Conservation (phyloP, 2,329 filamentous ascomycete species). For the Colletotrichum sp. region DNA sequence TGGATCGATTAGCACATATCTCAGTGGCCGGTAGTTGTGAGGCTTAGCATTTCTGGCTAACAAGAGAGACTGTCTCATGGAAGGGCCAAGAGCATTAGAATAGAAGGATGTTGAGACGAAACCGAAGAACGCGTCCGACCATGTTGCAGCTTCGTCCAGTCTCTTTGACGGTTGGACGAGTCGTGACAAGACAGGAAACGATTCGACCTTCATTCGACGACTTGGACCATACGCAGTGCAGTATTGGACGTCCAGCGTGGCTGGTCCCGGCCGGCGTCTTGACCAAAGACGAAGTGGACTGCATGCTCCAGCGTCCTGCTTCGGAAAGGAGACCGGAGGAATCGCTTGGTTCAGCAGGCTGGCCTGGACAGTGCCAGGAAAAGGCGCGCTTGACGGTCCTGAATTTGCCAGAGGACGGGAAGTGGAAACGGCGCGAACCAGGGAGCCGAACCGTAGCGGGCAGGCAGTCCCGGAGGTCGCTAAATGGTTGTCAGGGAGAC, state of each 20-base stretch:
- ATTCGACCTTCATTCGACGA: background rate
- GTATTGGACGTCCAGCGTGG: background rate
- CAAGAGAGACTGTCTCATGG: background rate
- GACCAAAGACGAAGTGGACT: background rate
- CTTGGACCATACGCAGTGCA: background rate
- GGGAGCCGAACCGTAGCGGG: constrained; percentile 15
- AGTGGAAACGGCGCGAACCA: constrained; percentile 6
- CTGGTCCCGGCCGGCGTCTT: background rate
- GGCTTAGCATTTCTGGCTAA: background rate
- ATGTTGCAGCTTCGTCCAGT: constrained; percentile 20
- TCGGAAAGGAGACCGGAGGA: background rate
- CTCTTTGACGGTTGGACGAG: background rate
- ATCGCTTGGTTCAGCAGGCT: background rate
- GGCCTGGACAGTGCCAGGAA: background rate
- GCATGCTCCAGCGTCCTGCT: background rate
- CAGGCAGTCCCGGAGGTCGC: constrained; percentile 7
- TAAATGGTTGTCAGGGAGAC: constrained; percentile 16
- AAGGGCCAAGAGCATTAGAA: background rate
- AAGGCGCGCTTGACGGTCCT: background rate
- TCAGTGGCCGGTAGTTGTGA: background rate
- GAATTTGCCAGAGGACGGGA: constrained; percentile 7
- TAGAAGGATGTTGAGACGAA: constrained; percentile 16
- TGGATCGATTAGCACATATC: background rate
- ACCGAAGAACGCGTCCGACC: constrained; percentile 17
- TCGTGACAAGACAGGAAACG: constrained; percentile 3